Evolutionary conservation across 306 rosid genomes (phyloP).

Genomic region (Cucurbita ficifolia): DNA sequence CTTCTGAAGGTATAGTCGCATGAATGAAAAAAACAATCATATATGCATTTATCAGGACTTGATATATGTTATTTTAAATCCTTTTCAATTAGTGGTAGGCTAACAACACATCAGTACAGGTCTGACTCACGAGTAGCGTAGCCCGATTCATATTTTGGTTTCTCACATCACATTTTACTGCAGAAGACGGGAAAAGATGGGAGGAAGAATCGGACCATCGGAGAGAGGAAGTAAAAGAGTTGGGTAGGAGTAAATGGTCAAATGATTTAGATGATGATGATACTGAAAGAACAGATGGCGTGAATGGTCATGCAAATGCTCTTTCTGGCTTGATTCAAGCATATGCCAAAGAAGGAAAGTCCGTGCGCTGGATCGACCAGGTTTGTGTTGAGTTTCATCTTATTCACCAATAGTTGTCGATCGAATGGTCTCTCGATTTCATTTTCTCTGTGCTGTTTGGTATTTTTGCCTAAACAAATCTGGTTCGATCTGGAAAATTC

Average conservation of each 20-base stretch:
- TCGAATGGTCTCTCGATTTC: background rate
- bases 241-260: conserved; percentile 98
- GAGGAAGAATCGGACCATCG: conserved; percentile 47
- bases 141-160: conserved; percentile 19
- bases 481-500: background rate
- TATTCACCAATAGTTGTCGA: background rate
- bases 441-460: background rate
- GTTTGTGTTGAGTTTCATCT: conserved; percentile 25
- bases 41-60: background rate
- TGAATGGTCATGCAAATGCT: conserved; percentile 55
- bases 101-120: background rate
- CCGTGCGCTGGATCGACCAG: conserved; percentile 95
- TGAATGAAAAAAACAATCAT: background rate
- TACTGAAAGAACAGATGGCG: conserved; percentile 27
- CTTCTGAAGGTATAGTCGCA: conserved; percentile 26
- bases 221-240: conserved; percentile 56
- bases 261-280: conserved; percentile 57
- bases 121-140: background rate
- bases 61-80: background rate
- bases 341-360: conserved; percentile 61
- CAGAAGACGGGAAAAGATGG: conserved; percentile 36
- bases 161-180: conserved; percentile 3
- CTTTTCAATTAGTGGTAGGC: background rate
- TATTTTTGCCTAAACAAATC: background rate
- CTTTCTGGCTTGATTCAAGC: conserved; percentile 76